These are phyloP conservation scores for Talaromyces sp. DNA, from an alignment of 2,329 filamentous ascomycete species.

Conservation along the genomic window DNA sequence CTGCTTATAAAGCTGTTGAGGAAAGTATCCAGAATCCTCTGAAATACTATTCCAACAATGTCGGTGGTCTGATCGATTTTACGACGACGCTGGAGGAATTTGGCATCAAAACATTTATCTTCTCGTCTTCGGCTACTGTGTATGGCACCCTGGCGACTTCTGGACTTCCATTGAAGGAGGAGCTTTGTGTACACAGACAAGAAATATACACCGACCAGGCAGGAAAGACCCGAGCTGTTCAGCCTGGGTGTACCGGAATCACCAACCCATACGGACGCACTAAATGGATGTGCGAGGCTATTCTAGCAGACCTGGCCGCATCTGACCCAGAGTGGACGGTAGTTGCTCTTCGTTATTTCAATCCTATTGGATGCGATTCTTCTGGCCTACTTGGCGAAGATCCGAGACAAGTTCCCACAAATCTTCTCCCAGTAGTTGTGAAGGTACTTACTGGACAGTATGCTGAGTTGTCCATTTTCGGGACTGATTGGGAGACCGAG, in stretches of 20 bases:
- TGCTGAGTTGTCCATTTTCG: conserved; percentile 62
- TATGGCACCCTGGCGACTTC: conserved; percentile 60
- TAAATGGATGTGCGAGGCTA: conserved; percentile 70
- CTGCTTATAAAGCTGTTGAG: conserved; percentile 67
- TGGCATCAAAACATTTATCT: conserved; percentile 67
- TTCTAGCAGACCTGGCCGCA: conserved; percentile 63
- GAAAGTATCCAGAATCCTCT: conserved; percentile 65
- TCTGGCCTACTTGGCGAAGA: conserved; percentile 67
- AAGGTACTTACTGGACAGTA: conserved; percentile 62
- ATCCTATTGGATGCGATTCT: conserved; percentile 67
- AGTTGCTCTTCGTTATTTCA: conserved; percentile 68
- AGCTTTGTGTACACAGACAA: conserved; percentile 57
- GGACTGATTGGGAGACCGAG: conserved; percentile 65
- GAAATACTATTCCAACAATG: conserved; percentile 70
- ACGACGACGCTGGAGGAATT: conserved; percentile 60
- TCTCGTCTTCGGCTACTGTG: conserved; percentile 69
- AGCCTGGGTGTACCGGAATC: conserved; percentile 58
- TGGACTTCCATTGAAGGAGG: conserved; percentile 58
- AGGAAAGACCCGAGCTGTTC: conserved; percentile 46
- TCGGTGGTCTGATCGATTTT: conserved; percentile 64
- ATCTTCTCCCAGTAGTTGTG: conserved; percentile 66
- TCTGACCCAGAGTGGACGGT: conserved; percentile 66
- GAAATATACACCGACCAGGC: conserved; percentile 49
- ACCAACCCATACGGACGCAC: conserved; percentile 68
- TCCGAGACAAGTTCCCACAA: conserved; percentile 63